Conservation (phyloP, 495 filamentous ascomycete species). For the Amniculicola lignicola region DNA sequence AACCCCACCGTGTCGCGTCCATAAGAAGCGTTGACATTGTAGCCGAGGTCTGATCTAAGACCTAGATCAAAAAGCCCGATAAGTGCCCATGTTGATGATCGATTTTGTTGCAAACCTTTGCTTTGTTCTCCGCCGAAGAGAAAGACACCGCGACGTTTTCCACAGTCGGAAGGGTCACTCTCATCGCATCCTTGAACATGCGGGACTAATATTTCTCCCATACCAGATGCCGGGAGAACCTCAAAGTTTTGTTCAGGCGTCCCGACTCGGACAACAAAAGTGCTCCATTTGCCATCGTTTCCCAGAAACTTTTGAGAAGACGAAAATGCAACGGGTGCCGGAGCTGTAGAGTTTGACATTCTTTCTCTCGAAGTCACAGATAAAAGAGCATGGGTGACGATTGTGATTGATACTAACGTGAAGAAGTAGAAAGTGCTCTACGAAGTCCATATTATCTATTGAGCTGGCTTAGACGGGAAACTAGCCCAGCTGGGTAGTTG, state of each 20-base stretch:
- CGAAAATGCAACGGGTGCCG: conserved; percentile 16
- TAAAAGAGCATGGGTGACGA: too few relatives aligned
- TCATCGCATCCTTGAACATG: conserved; percentile 8
- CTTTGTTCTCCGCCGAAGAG: conserved; percentile 5
- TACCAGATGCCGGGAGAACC: conserved; percentile 6
- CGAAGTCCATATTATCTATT: too few relatives aligned
- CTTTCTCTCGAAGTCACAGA: too few relatives aligned
- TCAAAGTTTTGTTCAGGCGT: conserved; percentile 21
- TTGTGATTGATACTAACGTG: too few relatives aligned
- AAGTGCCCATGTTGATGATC: conserved; percentile 18
- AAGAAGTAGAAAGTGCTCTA: too few relatives aligned
- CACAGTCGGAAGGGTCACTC: conserved; percentile 15
- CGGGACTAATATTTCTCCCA: conserved; percentile 11
- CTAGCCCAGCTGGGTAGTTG: too few relatives aligned
- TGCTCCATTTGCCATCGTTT: conserved; percentile 25
- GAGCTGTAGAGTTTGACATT: conserved; percentile 4
- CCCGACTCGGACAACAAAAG: conserved; percentile 25
- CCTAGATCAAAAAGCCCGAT: conserved; percentile 12
- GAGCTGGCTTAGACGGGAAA: too few relatives aligned
- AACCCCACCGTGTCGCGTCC: conserved; percentile 24
- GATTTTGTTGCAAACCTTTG: conserved; percentile 10
- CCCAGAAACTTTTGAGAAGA: conserved; percentile 21
- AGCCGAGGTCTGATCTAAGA: conserved; percentile 5
- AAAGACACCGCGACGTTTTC: conserved; percentile 10
- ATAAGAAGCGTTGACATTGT: conserved; percentile 20